Evolutionary conservation across 1,139 yeast genomes (phyloP).

Genomic region (Pichia sorboxylosa): DNA sequence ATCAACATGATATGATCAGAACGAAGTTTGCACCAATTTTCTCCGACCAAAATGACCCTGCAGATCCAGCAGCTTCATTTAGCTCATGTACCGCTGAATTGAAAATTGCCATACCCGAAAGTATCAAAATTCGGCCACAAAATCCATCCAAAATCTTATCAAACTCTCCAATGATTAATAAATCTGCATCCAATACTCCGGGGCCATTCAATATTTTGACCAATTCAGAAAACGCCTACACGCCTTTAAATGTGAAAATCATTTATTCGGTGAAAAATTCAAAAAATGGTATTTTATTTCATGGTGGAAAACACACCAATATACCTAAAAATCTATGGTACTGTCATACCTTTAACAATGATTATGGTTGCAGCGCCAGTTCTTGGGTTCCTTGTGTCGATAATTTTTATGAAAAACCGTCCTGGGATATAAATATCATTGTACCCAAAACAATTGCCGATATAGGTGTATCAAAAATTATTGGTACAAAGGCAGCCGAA

Average conservation of each 20-base stretch:
- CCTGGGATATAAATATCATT: constrained; percentile 84
- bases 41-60: constrained; percentile 51
- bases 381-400: constrained; percentile 97
- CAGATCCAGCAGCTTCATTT: constrained; percentile 36
- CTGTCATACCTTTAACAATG: constrained; percentile 75
- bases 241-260: constrained; percentile 64
- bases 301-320: constrained; percentile 35
- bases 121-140: constrained; percentile 49
- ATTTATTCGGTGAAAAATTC: constrained; percentile 59
- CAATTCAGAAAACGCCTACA: constrained; percentile 35
- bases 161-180: constrained; percentile 26
- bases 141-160: constrained; percentile 37
- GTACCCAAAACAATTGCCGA: constrained; percentile 74
- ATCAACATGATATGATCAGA: constrained; percentile 55
- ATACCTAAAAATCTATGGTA: constrained; percentile 48
- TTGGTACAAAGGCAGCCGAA: constrained; percentile 25
- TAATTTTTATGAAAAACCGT: constrained; percentile 74
- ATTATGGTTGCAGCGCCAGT: constrained; percentile 70
- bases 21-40: constrained; percentile 53
- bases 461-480: constrained; percentile 33
- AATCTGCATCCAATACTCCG: constrained; percentile 28
- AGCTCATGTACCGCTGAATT: constrained; percentile 59
- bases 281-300: constrained; percentile 64
- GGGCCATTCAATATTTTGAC: constrained; percentile 28
- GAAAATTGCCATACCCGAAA: constrained; percentile 59